Percentiles rank a stretch among this genome's conserved stretches.
Evolutionary conservation across 2,329 filamentous ascomycete species (phyloP).

Genomic region (Pseudogymnoascus sp.): DNA sequence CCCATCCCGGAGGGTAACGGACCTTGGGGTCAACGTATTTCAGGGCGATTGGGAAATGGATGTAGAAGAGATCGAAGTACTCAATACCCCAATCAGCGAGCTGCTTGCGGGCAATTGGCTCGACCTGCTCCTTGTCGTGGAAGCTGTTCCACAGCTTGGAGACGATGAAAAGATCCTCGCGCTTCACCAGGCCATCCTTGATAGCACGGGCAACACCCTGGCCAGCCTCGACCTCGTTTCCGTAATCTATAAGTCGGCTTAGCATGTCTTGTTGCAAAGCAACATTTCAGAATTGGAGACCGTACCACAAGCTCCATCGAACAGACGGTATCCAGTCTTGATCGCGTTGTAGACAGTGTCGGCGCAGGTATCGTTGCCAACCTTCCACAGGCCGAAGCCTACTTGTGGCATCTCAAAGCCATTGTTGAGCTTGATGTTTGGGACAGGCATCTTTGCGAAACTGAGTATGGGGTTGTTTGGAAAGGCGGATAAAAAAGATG

Average conservation of each 20-base stretch:
- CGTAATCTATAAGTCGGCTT: constrained; percentile 54
- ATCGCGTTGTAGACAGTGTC: constrained; percentile 62
- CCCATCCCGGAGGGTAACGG: constrained; percentile 75
- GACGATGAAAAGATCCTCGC: constrained; percentile 83
- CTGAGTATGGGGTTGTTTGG: background rate
- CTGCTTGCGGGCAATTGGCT: constrained; percentile 68
- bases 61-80: constrained; percentile 84
- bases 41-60: constrained; percentile 83
- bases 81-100: constrained; percentile 76
- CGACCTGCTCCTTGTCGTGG: constrained; percentile 72
- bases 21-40: constrained; percentile 75
- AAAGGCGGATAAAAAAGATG: background rate
- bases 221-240: constrained; percentile 72
- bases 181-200: constrained; percentile 71
- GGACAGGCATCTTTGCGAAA: constrained; percentile 24
- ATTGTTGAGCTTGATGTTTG: constrained; percentile 39
- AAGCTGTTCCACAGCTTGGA: constrained; percentile 92
- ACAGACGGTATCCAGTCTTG: constrained; percentile 52
- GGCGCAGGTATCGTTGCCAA: constrained; percentile 54
- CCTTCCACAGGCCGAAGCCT: constrained; percentile 64
- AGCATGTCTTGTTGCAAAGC: background rate
- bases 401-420: constrained; percentile 51
- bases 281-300: constrained; percentile 1
- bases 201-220: constrained; percentile 73
- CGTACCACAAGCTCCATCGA: constrained; percentile 52